phyloP scores from a whole-genome alignment of 257 asterid species.

The Plantago ovata region DNA sequence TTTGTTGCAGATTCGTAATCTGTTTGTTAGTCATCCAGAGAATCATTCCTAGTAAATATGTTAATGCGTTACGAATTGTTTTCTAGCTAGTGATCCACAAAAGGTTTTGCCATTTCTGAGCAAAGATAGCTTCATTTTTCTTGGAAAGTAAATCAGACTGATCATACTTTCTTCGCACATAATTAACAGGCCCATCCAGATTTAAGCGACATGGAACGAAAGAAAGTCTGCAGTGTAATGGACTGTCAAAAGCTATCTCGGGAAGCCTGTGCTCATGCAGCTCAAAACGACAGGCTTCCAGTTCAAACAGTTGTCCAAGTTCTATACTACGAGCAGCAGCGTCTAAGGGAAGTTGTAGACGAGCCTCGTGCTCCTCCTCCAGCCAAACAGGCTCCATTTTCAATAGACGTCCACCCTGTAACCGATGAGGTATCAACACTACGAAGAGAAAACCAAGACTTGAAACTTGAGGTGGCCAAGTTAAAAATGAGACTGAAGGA shows the following conservation, averaged over 20 bases:
- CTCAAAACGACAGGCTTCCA: slow-evolving; percentile 82
- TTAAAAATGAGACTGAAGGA: slow-evolving; percentile 39
- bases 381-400: slow-evolving; percentile 24
- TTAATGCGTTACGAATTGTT: neutral
- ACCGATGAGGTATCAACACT: slow-evolving; percentile 30
- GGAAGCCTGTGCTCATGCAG: slow-evolving; percentile 88
- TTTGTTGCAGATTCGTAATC: neutral
- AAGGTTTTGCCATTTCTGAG: no score
- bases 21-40: neutral
- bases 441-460: slow-evolving; percentile 45
- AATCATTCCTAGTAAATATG: neutral
- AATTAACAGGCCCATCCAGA: slow-evolving; percentile 75
- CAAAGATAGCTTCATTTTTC: no score
- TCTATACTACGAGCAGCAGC: slow-evolving; percentile 85
- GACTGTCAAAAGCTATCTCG: slow-evolving; percentile 89
- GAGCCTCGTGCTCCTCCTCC: slow-evolving; percentile 31
- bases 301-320: slow-evolving; percentile 86
- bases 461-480: slow-evolving; percentile 45
- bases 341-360: slow-evolving; percentile 63
- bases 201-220: slow-evolving; percentile 67
- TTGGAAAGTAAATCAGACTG: no score
- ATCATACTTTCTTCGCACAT: neutral
- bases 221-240: slow-evolving; percentile 81
- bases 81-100: neutral
- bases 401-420: slow-evolving; percentile 26